Base-by-base conservation (phyloP, 345 rosid genomes). In the Gossypium mustelinum region DNA sequence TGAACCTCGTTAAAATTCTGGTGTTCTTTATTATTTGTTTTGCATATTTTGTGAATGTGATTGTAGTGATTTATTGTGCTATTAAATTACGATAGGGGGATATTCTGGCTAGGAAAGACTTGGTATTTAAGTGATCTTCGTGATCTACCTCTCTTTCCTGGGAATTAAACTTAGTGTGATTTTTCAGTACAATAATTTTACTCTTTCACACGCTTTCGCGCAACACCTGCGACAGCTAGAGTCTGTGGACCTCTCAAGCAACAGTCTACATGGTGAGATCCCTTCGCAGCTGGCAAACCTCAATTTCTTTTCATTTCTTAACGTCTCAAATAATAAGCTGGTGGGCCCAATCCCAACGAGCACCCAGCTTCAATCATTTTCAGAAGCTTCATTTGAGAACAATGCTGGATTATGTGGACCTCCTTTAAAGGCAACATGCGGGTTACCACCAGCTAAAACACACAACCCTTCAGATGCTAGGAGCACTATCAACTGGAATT, bases 391-490 rank as follows among this genome's bases (percentile, higher is more conserved):
- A 45, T 87, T 65, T 1, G 12, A 68, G n/a, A 74, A 77, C 2
- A 87, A 87, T 22, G 0, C 12, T 0, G 66, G 86, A 66, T 52
- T 85, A 9, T 83, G 89, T 55, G 89, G 88, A 22, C 0, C 3
- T 1, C 88, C 52, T 7, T 50, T 82, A 62, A 39, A 7, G 12
- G 12, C 17, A 59, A 1, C 70, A 45, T 66, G 22, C 70, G 12
- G 70, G 9, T 34, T 34, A 5, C 41, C 41, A 5, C 41, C 1
- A 1, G 1, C 7, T 5, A 34, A 34, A 34, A 34, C 41, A 34
- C 1, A 34, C 41, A 34, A 34, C 41, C 41, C 41, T 34, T 34
- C 41, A 7, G 41, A 34, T 34, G 41, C 41, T 34, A 34, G 41
- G 7, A 34, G 41, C 7, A 34, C 41, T 34, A 34, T 34, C 41